Percentiles rank a stretch among this genome's conserved stretches.
Conservation (phyloP, 192 early-diverging fungal species). For the Backusella liffmaniae region DNA sequence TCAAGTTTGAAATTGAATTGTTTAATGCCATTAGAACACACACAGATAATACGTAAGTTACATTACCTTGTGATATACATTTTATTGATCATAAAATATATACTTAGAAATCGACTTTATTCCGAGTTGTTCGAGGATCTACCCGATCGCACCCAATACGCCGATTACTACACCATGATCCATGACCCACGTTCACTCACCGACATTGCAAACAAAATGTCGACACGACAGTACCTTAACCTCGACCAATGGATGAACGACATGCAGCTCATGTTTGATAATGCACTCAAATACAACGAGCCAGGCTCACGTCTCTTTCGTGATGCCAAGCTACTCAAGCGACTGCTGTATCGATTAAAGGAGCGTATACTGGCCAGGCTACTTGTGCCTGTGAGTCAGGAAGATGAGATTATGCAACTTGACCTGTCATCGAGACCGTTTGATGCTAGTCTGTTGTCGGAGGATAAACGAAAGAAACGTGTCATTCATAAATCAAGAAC, state of each 20-base stretch:
- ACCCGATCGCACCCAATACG: constrained; percentile 73
- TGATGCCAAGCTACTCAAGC: constrained; percentile 61
- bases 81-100: not conserved
- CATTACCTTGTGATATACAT: too few relatives aligned
- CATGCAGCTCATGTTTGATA: constrained; percentile 81
- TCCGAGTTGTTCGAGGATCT: constrained; percentile 78
- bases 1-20: constrained; percentile 37
- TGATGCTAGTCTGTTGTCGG: not conserved
- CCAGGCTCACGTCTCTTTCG: constrained; percentile 80
- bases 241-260: constrained; percentile 76
- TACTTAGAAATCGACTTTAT: constrained; percentile 48
- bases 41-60: constrained; percentile 46
- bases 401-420: constrained; percentile 16
- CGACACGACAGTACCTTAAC: constrained; percentile 59
- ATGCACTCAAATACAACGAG: constrained; percentile 90
- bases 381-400: constrained; percentile 20
- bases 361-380: constrained; percentile 16
- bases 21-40: constrained; percentile 44
- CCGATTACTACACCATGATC: constrained; percentile 90
- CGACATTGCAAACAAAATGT: constrained; percentile 63
- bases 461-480: not conserved
- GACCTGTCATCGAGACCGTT: constrained; percentile 12
- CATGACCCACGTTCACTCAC: constrained; percentile 76
- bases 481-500: not conserved
- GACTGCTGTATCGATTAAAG: constrained; percentile 30